Evolutionary conservation across 2,329 filamentous ascomycete species (phyloP).

Genomic region (Pestalotiopsis sp.): DNA sequence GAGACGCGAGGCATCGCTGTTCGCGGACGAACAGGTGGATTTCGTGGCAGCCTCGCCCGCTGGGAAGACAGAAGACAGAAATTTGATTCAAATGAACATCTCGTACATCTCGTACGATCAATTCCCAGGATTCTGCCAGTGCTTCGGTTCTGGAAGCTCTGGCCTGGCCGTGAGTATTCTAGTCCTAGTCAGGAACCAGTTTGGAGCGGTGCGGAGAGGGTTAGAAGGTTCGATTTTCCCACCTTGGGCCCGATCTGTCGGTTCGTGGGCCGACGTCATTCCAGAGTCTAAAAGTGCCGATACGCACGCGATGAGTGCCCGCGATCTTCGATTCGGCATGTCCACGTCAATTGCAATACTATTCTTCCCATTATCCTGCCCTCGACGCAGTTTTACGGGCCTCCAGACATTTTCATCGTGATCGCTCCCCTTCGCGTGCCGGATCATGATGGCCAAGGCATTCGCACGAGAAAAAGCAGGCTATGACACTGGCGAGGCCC

Average conservation of each 20-base stretch:
- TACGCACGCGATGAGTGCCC: background rate
- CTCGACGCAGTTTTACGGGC: background rate
- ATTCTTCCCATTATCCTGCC: background rate
- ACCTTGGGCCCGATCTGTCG: constrained; percentile 7
- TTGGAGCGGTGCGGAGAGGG: background rate
- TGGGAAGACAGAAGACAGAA: background rate
- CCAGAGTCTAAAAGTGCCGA: constrained; percentile 1
- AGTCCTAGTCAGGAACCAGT: background rate
- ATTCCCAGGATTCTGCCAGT: constrained; percentile 1
- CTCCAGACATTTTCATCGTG: background rate
- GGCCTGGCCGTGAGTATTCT: background rate
- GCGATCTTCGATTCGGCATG: background rate
- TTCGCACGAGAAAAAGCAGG: background rate
- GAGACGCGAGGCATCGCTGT: background rate
- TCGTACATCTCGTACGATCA: background rate
- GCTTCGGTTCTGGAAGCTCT: constrained; percentile 3
- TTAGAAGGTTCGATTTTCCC: constrained; percentile 6
- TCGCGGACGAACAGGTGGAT: constrained; percentile 2
- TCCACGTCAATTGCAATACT: background rate
- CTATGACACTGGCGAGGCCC: background rate
- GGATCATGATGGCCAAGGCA: background rate
- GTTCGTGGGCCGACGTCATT: constrained; percentile 8
- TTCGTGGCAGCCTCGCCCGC: background rate
- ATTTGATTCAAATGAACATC: background rate
- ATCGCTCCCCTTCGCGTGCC: background rate